These are phyloP conservation scores for Globisporangium abappressorium DNA, from an alignment of 352 stramenopile genomes.

Conservation along the genomic window DNA sequence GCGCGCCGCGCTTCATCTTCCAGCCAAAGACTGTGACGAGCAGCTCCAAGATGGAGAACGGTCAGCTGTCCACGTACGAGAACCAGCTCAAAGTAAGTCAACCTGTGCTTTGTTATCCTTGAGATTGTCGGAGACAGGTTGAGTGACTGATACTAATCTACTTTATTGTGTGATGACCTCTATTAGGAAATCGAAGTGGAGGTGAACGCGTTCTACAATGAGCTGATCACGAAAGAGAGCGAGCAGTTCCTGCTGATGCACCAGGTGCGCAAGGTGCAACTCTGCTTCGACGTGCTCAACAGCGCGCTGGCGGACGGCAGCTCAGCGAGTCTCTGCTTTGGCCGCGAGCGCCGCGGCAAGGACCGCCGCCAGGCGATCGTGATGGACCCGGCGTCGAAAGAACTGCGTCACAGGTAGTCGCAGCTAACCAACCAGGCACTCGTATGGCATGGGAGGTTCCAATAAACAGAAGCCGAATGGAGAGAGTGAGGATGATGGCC, in stretches of 20 bases:
- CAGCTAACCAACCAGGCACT: background rate
- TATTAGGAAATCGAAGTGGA: constrained; percentile 72
- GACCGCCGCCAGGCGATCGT: constrained; percentile 68
- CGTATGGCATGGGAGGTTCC: background rate
- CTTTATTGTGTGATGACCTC: background rate
- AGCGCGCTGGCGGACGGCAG: constrained; percentile 26
- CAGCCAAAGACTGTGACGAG: constrained; percentile 31
- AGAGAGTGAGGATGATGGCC: background rate
- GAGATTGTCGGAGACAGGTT: background rate
- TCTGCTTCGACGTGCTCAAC: constrained; percentile 62
- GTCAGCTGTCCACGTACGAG: constrained; percentile 35
- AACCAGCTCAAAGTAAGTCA: constrained; percentile 59
- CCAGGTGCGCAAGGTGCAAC: constrained; percentile 66
- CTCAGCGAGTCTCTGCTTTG: constrained; percentile 42
- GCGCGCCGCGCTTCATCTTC: constrained; percentile 62
- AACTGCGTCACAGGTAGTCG: constrained; percentile 56
- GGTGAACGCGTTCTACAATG: constrained; percentile 68
- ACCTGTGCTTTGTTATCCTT: background rate
- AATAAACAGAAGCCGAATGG: background rate
- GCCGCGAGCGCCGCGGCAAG: constrained; percentile 62
- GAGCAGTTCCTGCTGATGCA: constrained; percentile 60
- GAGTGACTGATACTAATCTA: background rate
- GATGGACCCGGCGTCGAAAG: constrained; percentile 56
- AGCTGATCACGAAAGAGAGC: constrained; percentile 42
- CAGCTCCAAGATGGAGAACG: constrained; percentile 24